Conservation (phyloP, 805 yeast species). For the Wickerhamiella kazuoi region DNA sequence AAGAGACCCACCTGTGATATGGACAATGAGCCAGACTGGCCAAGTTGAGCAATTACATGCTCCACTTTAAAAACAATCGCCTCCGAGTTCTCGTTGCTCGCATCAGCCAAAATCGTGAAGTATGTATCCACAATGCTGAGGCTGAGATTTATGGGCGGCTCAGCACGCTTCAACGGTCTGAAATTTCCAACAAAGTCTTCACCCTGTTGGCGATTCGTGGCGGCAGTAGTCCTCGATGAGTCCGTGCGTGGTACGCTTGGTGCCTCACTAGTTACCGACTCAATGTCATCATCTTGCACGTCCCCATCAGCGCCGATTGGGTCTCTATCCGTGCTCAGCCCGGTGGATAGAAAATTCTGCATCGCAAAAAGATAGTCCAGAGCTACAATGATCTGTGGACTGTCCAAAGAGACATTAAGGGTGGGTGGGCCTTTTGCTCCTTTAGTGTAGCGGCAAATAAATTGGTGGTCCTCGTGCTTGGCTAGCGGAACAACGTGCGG, state of each 20-base stretch:
- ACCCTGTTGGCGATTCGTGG: not conserved
- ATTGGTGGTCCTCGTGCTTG: slow-evolving; percentile 47
- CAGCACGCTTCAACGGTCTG: not conserved
- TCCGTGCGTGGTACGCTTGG: not conserved
- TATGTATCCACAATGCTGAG: slow-evolving; percentile 64
- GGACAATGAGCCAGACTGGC: slow-evolving; percentile 45
- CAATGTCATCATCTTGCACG: slow-evolving; percentile 6
- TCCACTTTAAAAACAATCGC: slow-evolving; percentile 83
- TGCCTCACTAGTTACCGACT: not conserved
- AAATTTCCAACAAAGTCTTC: not conserved
- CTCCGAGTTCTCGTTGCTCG: slow-evolving; percentile 49
- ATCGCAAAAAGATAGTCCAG: slow-evolving; percentile 71
- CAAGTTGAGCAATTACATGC: slow-evolving; percentile 54
- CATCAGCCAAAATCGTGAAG: slow-evolving; percentile 63
- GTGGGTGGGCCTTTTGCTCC: slow-evolving; percentile 8
- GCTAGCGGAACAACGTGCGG: slow-evolving; percentile 64
- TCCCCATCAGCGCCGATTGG: slow-evolving; percentile 6
- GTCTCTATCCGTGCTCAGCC: slow-evolving; percentile 14
- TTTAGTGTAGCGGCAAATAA: slow-evolving; percentile 32
- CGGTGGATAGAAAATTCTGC: slow-evolving; percentile 42
- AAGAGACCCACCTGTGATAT: slow-evolving; percentile 76
- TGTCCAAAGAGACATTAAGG: slow-evolving; percentile 36
- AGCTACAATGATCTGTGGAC: slow-evolving; percentile 67
- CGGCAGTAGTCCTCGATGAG: not conserved
- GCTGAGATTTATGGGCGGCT: slow-evolving; percentile 16